Evolutionary conservation across 805 yeast genomes (phyloP), one percentile per base, ranked within the genome.

Genomic region (Clavispora phyllophila): DNA sequence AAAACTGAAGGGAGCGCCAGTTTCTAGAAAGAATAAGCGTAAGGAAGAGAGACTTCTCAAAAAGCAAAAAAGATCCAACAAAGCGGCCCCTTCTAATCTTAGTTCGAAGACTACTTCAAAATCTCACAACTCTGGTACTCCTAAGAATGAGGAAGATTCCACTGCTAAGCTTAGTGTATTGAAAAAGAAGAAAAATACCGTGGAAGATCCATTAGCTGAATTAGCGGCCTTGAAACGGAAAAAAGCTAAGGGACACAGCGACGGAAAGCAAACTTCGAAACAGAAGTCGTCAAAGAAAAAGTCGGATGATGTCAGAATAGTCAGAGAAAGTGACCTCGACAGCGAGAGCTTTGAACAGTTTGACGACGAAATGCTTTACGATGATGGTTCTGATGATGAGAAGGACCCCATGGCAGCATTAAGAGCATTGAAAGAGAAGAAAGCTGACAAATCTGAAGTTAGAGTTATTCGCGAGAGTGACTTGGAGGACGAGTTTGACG

Each of bases 1-100:
- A 48, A 52, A 58, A 54, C 47, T 54, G 43, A 42, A 53, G 45
- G 47, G 38, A 13, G 54, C 57, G 5, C 39, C 42, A 37, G 49
- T 49, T 42, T 59, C 58, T 39, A 59, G 63, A 53, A 70, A 60
- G 62, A 67, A 66, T 29, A 56, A 54, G 46, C 50, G 68, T 46
- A 62, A 68, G 46, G 62, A 65, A 47, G 68, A 65, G 36, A 54
- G 70, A 42, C 42, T 47, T 38, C 39, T 53, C 28, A 60, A 63
- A 53, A 63, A 63, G 49, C 66, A 63, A 44, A 66, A 62, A 51
- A 55, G 54, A 42, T 45, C 26, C 9, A n/a, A 23, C 7, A 9
- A 15, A 14, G 40, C 26, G 32, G 41, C 14, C 14, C 6, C 9
- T 14, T 42, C 24, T 1, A 17, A 27, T 37, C 15, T 22, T 39